Conservation (phyloP, 208 protist species). For the Novymonas esmeraldas region DNA sequence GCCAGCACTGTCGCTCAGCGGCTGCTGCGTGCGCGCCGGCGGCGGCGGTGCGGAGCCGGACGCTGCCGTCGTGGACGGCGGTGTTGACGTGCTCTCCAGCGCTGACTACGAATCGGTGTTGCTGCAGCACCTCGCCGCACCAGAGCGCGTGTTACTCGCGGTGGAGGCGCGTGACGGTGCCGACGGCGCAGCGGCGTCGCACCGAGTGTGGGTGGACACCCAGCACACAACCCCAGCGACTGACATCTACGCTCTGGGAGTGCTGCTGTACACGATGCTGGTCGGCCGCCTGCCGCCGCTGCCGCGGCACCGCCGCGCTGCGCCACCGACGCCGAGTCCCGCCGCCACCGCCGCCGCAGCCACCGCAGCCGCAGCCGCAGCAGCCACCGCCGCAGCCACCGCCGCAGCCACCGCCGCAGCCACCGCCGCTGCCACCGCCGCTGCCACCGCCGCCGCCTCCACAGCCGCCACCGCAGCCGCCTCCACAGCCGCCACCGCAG, state of each 20-base stretch:
- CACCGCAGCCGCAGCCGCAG: too few relatives aligned
- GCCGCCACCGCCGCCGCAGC: background rate
- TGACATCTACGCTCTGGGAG: conserved; percentile 66
- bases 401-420: too few relatives aligned
- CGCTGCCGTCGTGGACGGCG: conserved; percentile 7
- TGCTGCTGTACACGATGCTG: conserved; percentile 63
- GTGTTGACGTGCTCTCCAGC: conserved; percentile 19
- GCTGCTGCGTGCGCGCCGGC: conserved; percentile 1
- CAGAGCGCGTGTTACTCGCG: conserved; percentile 33
- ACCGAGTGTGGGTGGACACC: conserved; percentile 20
- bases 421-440: too few relatives aligned
- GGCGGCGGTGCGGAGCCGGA: background rate
- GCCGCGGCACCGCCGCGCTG: conserved; percentile 21
- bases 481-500: too few relatives aligned
- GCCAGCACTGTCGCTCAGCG: conserved; percentile 25
- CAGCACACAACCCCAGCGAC: conserved; percentile 10
- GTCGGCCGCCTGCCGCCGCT: conserved; percentile 41
- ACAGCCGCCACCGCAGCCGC: too few relatives aligned
- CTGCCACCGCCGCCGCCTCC: too few relatives aligned
- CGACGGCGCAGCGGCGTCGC: background rate
- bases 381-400: too few relatives aligned
- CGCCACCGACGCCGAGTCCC: background rate
- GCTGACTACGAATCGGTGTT: conserved; percentile 22
- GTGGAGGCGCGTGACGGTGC: background rate
- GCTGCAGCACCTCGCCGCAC: conserved; percentile 34